These are phyloP conservation scores for Kluyveromyces siamensis DNA, from an alignment of 805 yeast genomes.

Conservation along the genomic window DNA sequence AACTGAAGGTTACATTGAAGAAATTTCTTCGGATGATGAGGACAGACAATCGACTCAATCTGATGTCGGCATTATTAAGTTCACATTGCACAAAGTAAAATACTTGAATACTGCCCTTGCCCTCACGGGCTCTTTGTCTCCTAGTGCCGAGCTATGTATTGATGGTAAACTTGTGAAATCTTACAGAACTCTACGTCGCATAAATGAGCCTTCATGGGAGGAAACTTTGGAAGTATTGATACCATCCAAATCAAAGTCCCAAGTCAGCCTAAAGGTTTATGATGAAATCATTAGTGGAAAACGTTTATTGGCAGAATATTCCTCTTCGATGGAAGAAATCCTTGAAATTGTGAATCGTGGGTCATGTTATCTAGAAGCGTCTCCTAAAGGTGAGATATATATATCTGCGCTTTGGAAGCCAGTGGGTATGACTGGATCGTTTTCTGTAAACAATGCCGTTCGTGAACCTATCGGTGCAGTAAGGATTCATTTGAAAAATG, in stretches of 20 bases:
- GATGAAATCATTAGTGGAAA: slow-evolving; percentile 45
- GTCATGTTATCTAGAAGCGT: slow-evolving; percentile 40
- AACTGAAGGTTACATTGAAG: slow-evolving; percentile 15
- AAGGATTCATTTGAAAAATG: slow-evolving; percentile 49
- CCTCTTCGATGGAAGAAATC: slow-evolving; percentile 41
- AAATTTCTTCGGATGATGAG: slow-evolving; percentile 20
- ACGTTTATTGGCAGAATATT: slow-evolving; percentile 42
- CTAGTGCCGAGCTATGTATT: slow-evolving; percentile 59
- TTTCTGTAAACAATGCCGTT: slow-evolving; percentile 35
- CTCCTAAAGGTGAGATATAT: slow-evolving; percentile 47
- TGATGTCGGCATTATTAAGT: slow-evolving; percentile 67
- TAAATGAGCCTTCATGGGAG: slow-evolving; percentile 69
- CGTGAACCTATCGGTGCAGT: slow-evolving; percentile 54
- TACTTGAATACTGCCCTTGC: slow-evolving; percentile 47
- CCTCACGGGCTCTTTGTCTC: slow-evolving; percentile 37
- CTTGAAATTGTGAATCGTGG: slow-evolving; percentile 35
- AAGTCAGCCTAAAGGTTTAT: slow-evolving; percentile 46
- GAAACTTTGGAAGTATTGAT: slow-evolving; percentile 53
- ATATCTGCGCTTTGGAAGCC: slow-evolving; percentile 65
- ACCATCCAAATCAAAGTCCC: slow-evolving; percentile 49
- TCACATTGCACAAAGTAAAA: slow-evolving; percentile 51
- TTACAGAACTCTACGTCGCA: slow-evolving; percentile 53
- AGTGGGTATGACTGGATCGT: slow-evolving; percentile 43
- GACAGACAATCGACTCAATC: slow-evolving; percentile 36
- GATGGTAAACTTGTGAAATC: slow-evolving; percentile 46